Conservation (phyloP, 1,139 yeast genomes). For the Yamadazyma sp. region DNA sequence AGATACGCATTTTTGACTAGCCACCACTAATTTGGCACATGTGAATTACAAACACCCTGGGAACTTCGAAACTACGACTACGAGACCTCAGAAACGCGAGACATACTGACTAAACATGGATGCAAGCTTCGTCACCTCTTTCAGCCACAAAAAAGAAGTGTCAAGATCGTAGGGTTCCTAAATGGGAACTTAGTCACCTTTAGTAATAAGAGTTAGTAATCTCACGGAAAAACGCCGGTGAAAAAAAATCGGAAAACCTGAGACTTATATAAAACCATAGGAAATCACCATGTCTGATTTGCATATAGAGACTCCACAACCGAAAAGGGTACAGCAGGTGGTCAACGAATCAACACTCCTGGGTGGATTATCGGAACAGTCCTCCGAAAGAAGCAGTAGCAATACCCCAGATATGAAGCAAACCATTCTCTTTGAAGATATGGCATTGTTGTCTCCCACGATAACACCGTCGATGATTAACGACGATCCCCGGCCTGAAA, state of each 20-base stretch:
- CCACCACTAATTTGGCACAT: not conserved
- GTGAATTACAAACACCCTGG: too few species aligned
- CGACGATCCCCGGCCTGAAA: conserved; percentile 9
- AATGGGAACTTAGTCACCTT: not conserved
- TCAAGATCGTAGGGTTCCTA: too few species aligned
- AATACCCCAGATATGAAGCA: conserved; percentile 2
- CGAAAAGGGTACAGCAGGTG: not conserved
- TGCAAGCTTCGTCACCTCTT: too few species aligned
- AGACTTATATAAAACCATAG: too few species aligned
- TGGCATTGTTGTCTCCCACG: conserved; percentile 40
- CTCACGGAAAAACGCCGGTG: not conserved
- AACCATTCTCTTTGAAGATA: conserved; percentile 18
- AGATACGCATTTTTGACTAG: not conserved
- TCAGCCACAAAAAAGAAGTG: too few species aligned
- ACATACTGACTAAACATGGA: too few species aligned
- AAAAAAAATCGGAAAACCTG: not conserved
- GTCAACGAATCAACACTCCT: not conserved
- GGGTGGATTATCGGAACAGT: not conserved
- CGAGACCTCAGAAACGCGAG: too few species aligned
- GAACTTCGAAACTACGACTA: too few species aligned
- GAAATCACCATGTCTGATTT: not conserved
- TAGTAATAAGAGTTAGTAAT: conserved; percentile 1
- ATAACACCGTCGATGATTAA: conserved; percentile 27
- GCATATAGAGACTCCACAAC: not conserved
- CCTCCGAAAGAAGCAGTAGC: not conserved